Percentiles rank a stretch among this genome's conserved stretches.
phyloP scores from a whole-genome alignment of 805 yeast species.

The Yueomyces sinensis region DNA sequence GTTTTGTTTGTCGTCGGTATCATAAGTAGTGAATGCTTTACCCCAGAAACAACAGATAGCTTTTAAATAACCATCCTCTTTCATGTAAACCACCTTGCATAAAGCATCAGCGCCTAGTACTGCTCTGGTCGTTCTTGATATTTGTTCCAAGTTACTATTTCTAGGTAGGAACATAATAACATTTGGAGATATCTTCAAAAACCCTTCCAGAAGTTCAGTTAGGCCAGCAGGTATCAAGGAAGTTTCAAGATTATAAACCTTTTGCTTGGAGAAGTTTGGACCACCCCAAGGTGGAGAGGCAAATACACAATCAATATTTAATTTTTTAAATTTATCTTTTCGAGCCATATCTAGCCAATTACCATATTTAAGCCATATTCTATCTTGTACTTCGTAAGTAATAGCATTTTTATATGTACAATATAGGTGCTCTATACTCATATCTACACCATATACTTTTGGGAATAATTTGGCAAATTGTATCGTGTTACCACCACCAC shows the following conservation, averaged over 20 bases:
- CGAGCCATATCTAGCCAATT: constrained; percentile 29
- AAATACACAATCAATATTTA: constrained; percentile 33
- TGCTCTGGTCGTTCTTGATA: constrained; percentile 32
- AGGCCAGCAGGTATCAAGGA: constrained; percentile 36
- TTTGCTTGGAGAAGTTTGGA: constrained; percentile 36
- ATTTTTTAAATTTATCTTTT: constrained; percentile 8
- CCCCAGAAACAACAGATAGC: constrained; percentile 58
- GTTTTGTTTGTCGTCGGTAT: not conserved
- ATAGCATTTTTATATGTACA: constrained; percentile 56
- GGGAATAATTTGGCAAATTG: constrained; percentile 55
- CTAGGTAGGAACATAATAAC: constrained; percentile 54
- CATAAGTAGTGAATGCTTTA: constrained; percentile 24
- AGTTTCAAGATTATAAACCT: constrained; percentile 32
- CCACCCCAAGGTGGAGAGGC: constrained; percentile 93
- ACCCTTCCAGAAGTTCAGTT: constrained; percentile 30
- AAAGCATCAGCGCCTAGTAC: constrained; percentile 32
- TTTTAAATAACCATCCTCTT: constrained; percentile 30
- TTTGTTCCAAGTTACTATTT: constrained; percentile 40
- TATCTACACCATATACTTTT: constrained; percentile 49
- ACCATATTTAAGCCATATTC: constrained; percentile 34
- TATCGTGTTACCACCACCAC: constrained; percentile 79
- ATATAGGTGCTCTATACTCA: constrained; percentile 41
- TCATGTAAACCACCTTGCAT: constrained; percentile 34
- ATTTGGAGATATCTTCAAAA: constrained; percentile 30
- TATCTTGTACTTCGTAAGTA: constrained; percentile 43